Conservation (phyloP, 345 rosid genomes). For the Luvunga scandens region DNA sequence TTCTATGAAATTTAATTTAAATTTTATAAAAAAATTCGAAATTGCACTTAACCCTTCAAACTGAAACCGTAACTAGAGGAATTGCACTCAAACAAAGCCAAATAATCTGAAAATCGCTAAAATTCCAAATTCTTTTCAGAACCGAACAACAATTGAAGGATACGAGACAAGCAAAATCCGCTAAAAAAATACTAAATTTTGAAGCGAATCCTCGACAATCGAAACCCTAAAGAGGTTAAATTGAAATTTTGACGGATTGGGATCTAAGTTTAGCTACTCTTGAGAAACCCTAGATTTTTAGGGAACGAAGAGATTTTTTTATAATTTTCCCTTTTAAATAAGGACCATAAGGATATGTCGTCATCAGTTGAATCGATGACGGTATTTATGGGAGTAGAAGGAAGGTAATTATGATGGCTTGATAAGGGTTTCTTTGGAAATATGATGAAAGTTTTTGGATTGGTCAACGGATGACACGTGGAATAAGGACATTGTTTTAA, state of each 20-base stretch:
- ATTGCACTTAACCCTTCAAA: background rate
- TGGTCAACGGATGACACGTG: background rate
- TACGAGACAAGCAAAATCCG: background rate
- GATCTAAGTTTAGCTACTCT: background rate
- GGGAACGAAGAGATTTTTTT: background rate
- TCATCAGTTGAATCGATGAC: background rate
- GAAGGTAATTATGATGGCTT: background rate
- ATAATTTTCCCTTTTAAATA: background rate
- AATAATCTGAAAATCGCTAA: background rate
- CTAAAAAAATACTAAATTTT: background rate
- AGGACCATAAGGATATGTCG: background rate
- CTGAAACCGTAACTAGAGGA: background rate
- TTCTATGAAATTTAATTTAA: background rate
- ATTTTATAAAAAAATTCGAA: background rate
- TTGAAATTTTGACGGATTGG: background rate
- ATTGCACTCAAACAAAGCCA: background rate
- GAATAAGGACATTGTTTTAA: background rate
- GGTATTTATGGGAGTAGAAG: background rate
- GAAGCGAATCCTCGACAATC: background rate
- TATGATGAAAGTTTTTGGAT: background rate
- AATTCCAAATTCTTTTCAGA: background rate
- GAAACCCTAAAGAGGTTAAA: background rate
- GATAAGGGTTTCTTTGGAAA: background rate
- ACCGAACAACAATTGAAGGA: background rate
- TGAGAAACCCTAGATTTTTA: constrained; percentile 19